phyloP scores from a whole-genome alignment of 176 grass and related monocot species.

The Paspalum notatum region DNA sequence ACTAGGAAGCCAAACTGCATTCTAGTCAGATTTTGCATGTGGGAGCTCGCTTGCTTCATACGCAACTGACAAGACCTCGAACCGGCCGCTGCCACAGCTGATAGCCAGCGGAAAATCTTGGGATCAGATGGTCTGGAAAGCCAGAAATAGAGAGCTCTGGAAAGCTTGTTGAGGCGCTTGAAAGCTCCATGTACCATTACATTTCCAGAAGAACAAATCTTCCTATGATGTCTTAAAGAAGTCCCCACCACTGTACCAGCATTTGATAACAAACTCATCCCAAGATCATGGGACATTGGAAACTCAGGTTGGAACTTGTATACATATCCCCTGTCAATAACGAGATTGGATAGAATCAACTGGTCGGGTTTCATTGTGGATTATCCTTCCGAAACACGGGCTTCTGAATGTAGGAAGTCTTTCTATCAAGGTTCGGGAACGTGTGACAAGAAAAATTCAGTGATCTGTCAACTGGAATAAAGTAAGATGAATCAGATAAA shows the following conservation, averaged over 20 bases:
- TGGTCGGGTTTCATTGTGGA: constrained; percentile 60
- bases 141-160: constrained; percentile 68
- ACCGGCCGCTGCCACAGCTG: constrained; percentile 16
- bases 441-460: constrained; percentile 25
- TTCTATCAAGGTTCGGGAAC: constrained; percentile 33
- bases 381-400: constrained; percentile 11
- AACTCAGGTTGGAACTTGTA: constrained; percentile 62
- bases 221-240: constrained; percentile 55
- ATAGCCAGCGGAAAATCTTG: constrained; percentile 54
- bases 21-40: constrained; percentile 60
- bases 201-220: constrained; percentile 68
- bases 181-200: constrained; percentile 64
- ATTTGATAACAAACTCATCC: constrained; percentile 58
- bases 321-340: constrained; percentile 50
- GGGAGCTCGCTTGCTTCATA: constrained; percentile 52
- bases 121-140: constrained; percentile 60
- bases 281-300: constrained; percentile 62
- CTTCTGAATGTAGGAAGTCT: constrained; percentile 20
- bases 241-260: constrained; percentile 59
- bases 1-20: constrained; percentile 54
- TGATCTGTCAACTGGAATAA: constrained; percentile 41
- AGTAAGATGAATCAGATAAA: constrained; percentile 25
- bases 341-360: constrained; percentile 57
- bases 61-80: constrained; percentile 48
- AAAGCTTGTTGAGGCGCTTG: constrained; percentile 68